These are phyloP conservation scores for Fonsecaea multimorphosa DNA, from an alignment of 2,329 filamentous ascomycete genomes.

Conservation along the genomic window DNA sequence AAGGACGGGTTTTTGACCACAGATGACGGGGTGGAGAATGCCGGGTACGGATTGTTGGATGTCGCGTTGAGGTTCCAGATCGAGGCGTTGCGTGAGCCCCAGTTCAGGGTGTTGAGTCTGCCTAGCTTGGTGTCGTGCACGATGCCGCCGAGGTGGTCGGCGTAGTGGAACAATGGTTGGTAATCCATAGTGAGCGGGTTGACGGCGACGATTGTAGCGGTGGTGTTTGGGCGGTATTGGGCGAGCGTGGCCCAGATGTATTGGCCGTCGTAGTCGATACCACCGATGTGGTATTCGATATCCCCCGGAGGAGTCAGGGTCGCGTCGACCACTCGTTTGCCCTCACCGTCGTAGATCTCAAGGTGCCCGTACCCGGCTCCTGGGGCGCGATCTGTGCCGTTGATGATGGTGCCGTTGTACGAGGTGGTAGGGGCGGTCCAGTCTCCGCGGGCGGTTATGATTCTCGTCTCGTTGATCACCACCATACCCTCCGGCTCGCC, in stretches of 20 bases:
- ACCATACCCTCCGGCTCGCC: conserved; percentile 60
- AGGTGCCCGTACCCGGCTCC: conserved; percentile 56
- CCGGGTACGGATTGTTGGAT: conserved; percentile 29
- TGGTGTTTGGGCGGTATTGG: conserved; percentile 57
- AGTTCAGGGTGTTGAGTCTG: conserved; percentile 53
- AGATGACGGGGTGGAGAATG: conserved; percentile 39
- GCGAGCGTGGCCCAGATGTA: conserved; percentile 56
- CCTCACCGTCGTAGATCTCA: conserved; percentile 53
- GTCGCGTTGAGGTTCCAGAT: conserved; percentile 44
- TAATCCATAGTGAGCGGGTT: conserved; percentile 48
- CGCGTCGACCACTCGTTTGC: conserved; percentile 53
- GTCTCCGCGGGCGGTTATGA: conserved; percentile 54
- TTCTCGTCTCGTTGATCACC: conserved; percentile 52
- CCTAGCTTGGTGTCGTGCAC: conserved; percentile 50
- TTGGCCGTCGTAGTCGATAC: conserved; percentile 57
- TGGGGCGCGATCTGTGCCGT: conserved; percentile 62
- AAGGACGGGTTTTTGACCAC: conserved; percentile 50
- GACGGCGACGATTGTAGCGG: conserved; percentile 51
- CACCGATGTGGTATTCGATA: conserved; percentile 56
- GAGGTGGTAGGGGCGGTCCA: conserved; percentile 51
- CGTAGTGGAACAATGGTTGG: conserved; percentile 46
- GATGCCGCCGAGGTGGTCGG: conserved; percentile 57
- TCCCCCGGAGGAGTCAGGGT: conserved; percentile 49
- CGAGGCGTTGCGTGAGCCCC: conserved; percentile 54
- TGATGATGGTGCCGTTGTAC: conserved; percentile 63